Evolutionary conservation across 2,329 filamentous ascomycete species (phyloP).

Genomic region (Aspergillus latus): DNA sequence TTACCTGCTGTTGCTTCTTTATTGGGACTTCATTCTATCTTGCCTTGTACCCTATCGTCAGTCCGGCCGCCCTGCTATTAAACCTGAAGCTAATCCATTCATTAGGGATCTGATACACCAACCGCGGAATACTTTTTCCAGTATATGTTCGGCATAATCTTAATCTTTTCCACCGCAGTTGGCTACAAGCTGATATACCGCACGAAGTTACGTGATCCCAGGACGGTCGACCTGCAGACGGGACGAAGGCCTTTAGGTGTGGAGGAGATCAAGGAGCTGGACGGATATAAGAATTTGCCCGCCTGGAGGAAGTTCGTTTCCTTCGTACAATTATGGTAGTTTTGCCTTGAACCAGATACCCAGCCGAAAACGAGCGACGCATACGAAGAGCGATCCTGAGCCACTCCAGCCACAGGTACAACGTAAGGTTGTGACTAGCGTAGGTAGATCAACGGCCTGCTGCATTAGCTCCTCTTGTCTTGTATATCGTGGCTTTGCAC

Average conservation of each 20-base stretch:
- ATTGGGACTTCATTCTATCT: conserved; percentile 3
- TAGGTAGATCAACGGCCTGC: background rate
- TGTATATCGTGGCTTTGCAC: background rate
- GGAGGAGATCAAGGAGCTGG: conserved; percentile 8
- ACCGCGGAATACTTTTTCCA: conserved; percentile 6
- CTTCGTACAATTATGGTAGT: conserved; percentile 1
- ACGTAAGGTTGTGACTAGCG: background rate
- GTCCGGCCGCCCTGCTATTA: background rate
- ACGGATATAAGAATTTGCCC: background rate
- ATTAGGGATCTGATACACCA: background rate
- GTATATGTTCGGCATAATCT: conserved; percentile 1
- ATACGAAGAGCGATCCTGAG: background rate
- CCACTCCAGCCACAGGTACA: background rate
- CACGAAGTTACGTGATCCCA: background rate
- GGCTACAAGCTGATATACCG: conserved; percentile 5
- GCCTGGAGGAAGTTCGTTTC: background rate
- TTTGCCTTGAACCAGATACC: no score
- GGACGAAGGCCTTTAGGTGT: conserved; percentile 1
- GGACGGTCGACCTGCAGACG: background rate
- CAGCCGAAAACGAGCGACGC: no score
- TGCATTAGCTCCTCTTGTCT: background rate
- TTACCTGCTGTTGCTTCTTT: background rate
- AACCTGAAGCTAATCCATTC: background rate
- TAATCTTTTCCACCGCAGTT: background rate
- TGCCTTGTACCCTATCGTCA: conserved; percentile 4